These are phyloP conservation scores for Cucumis sativus DNA, from an alignment of 306 rosid genomes.

Conservation along the genomic window Cucumber_9930_V3 NC_026656.2:20469501-20470000, in stretches of 20 bases:
- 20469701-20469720: background rate
- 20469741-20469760: background rate
- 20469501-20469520: slow-evolving; percentile 63
- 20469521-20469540: slow-evolving; percentile 60
- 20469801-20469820: background rate
- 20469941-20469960: no score
- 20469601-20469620: slow-evolving; percentile 73
- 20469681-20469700: background rate
- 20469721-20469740: background rate
- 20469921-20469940: background rate
- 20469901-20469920: background rate
- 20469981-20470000: background rate
- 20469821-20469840: background rate
- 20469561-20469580: slow-evolving; percentile 88
- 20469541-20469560: slow-evolving; percentile 95
- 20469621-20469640: background rate
- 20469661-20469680: background rate
- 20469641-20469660: background rate
- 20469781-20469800: background rate
- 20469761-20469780: background rate
- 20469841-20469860: background rate
- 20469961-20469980: background rate
- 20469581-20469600: slow-evolving; percentile 92
- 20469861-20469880: background rate
- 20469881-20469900: background rate